Base-by-base conservation (phyloP, 2,329 filamentous ascomycete species). In the Xylariaceae sp. region DNA sequence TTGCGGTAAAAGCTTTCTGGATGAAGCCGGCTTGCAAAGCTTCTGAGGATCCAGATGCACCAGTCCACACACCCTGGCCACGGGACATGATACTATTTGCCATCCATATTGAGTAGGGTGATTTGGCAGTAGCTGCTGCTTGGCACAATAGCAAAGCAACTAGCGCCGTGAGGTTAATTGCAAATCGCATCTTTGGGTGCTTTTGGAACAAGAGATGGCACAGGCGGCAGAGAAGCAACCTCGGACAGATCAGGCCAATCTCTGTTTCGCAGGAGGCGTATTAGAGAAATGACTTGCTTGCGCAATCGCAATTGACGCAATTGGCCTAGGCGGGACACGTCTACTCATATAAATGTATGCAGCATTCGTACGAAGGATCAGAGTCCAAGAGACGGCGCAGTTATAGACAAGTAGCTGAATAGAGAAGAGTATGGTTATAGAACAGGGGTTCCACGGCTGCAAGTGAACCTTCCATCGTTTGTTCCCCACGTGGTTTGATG, bases 1-100 rank as follows among this genome's bases (percentile, higher is more conserved):
- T 57, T 6, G 64, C 67, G 5, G 59, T 53, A 41, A 69, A 56
- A 13, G 66, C 63, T 39, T 65, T 67, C 48, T 69, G 67, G 28
- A 62, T 62, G 54, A 69, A 56, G n/a, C 67, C 67, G 31, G 66
- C 63, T 44, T 69, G 65, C 17, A 69, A 55, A 36, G 62, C 60
- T 47, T 65, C 65, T 10, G 66, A 69, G 6, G 56, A 45, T 13
- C 64, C 65, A 19, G 63, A 65, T 1, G 36, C 38, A 18, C 64
- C 66, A 1, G 64, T 67, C 60, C 67, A 63, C 56, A 69, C 61
- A 39, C 66, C 66, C 48, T 69, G 63, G n/a, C 49, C 47, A n/a
- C 66, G 65, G 13, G 62, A 58, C 54, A 68, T 66, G 59, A 68
- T 66, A 53, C 66, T 68, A 3, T 54, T 44, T 1, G 66, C 66